Evolutionary conservation across 2,329 filamentous ascomycete genomes (phyloP).

Genomic region (Cladobotryum mycophilum): DNA sequence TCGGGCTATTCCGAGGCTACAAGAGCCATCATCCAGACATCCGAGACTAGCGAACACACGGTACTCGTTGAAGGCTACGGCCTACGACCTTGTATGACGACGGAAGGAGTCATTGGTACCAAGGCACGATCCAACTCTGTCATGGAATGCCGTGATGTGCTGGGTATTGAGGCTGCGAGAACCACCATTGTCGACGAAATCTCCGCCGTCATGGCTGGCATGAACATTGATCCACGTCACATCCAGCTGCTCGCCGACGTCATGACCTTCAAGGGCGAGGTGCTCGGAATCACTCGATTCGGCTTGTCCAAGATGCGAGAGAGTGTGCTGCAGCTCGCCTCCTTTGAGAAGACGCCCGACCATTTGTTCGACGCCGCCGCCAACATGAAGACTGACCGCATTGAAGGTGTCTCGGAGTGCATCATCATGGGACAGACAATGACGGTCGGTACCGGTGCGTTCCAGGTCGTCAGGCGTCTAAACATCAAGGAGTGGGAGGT

Average conservation of each 20-base stretch:
- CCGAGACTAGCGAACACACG: slow-evolving; percentile 59
- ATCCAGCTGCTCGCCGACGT: slow-evolving; percentile 97
- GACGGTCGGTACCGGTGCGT: slow-evolving; percentile 81
- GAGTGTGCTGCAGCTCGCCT: slow-evolving; percentile 85
- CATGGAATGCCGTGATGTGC: slow-evolving; percentile 78
- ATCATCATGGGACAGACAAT: slow-evolving; percentile 99
- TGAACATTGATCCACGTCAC: slow-evolving; percentile 95
- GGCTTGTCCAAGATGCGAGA: slow-evolving; percentile 96
- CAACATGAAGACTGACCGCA: slow-evolving; percentile 82
- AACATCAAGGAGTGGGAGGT: slow-evolving; percentile 58
- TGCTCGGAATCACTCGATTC: slow-evolving; percentile 93
- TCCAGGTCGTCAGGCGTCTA: slow-evolving; percentile 77
- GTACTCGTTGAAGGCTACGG: slow-evolving; percentile 95
- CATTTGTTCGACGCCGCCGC: slow-evolving; percentile 94
- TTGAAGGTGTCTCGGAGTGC: slow-evolving; percentile 91
- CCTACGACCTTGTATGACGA: slow-evolving; percentile 82
- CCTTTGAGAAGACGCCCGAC: slow-evolving; percentile 97
- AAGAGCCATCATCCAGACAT: slow-evolving; percentile 83
- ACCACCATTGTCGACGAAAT: slow-evolving; percentile 88
- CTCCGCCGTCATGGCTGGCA: slow-evolving; percentile 78
- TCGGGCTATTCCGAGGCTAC: slow-evolving; percentile 82
- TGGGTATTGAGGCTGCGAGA: slow-evolving; percentile 92
- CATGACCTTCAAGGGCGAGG: slow-evolving; percentile 98
- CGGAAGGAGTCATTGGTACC: slow-evolving; percentile 78
- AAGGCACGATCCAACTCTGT: slow-evolving; percentile 75